Evolutionary conservation across 345 rosid species (phyloP).

Genomic region (Hypericum androsaemum): DNA sequence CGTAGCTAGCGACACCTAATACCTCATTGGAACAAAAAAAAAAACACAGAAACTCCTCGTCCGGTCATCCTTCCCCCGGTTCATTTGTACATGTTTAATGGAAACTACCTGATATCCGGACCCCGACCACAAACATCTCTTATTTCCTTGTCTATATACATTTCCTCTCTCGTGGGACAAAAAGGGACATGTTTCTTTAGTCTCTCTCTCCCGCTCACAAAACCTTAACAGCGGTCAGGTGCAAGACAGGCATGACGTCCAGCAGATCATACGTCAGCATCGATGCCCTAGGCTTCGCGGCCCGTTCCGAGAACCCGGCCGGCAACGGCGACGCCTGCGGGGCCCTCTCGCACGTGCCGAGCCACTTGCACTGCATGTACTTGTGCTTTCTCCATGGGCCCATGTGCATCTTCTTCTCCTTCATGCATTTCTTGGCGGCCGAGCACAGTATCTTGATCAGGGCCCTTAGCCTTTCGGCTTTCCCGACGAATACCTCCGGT

Average conservation of each 20-base stretch:
- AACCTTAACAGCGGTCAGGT: constrained; percentile 39
- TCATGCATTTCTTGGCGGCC: constrained; percentile 63
- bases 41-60: too few relatives aligned
- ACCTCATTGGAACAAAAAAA: too few relatives aligned
- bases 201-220: constrained; percentile 18
- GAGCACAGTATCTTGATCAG: constrained; percentile 61
- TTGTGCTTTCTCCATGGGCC: constrained; percentile 89
- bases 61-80: too few relatives aligned
- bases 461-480: constrained; percentile 54
- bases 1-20: too few relatives aligned
- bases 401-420: constrained; percentile 76
- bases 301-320: constrained; percentile 19
- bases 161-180: not conserved
- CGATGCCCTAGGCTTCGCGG: constrained; percentile 48
- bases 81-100: too few relatives aligned
- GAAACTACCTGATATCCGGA: too few relatives aligned
- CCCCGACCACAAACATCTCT: too few relatives aligned
- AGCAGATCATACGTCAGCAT: constrained; percentile 55
- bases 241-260: constrained; percentile 30
- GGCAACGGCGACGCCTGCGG: constrained; percentile 16
- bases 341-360: constrained; percentile 38
- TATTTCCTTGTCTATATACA: not conserved
- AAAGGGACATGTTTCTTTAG: not conserved
- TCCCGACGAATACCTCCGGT: constrained; percentile 68
- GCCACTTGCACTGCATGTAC: constrained; percentile 89